Base-by-base conservation (phyloP, 2,329 filamentous ascomycete genomes). In the Bipolaris victoriae region DNA sequence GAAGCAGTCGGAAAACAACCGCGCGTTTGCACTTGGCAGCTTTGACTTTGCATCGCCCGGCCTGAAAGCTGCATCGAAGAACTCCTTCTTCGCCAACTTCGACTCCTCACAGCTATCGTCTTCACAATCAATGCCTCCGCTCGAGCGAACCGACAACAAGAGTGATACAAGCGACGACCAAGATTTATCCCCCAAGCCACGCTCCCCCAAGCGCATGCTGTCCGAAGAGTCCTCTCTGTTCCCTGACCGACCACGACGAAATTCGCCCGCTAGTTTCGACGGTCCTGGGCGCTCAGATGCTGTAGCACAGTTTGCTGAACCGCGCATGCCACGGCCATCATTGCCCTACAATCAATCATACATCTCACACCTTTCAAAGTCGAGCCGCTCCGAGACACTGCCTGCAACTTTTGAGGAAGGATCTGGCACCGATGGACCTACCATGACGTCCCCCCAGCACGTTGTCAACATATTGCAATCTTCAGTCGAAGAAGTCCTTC, bases 1-100 rank as follows among this genome's bases (percentile, higher is more conserved):
- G 65, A 86, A 83, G 62, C 88, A 92, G 69, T 75, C 75, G 15
- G 90, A 93, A 68, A 81, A 84, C 35, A 88, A 88, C 64, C 74
- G 72, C 20, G 79, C 77, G 50, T 81, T 76, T 54, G 69, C 80
- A 5, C 63, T 76, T 40, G 78, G 77, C 26, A 76, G 68, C 18
- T 72, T 81, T 55, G 74, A 76, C 47, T 80, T 81, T 69, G 76
- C 72, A 20, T 71, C 76, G 53, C 54, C 57, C 16, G 67, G 64
- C 29, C 63, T 65, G 24, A 70, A 74, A 9, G 62, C 71, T 2
- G 52, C 64, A 41, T 52, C 74, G 49, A 71, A 60, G 65, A 66
- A 39, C 63, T 60, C 62, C 13, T 64, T 69, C 52, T 70, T 69
- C 49, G 60, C 60, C 46, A 60, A 61, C 44, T 44, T 67, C 43